A percentile compares a stretch with the other conserved stretches of the same genome.
These are phyloP conservation scores for Agapanthus africanus DNA, from an alignment of 106 monocot species.

Conservation along the genomic window DNA sequence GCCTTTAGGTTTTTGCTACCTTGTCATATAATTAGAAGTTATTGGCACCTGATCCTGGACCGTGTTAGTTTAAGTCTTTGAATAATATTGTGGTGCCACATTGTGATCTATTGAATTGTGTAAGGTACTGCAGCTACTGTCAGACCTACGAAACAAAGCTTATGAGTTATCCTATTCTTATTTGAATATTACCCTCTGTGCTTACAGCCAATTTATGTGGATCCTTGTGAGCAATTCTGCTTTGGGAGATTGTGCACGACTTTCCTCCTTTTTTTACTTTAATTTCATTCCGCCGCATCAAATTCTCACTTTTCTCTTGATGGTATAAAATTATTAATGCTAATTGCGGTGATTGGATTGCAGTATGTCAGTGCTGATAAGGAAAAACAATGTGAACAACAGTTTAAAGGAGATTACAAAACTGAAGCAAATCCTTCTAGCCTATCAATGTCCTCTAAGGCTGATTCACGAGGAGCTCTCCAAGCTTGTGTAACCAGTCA, in stretches of 20 bases:
- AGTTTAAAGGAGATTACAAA: not conserved
- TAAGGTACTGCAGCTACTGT: too few species aligned
- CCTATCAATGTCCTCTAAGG: constrained; percentile 5
- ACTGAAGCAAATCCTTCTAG: constrained; percentile 11
- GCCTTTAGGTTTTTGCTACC: too few species aligned
- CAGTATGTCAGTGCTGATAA: constrained; percentile 54
- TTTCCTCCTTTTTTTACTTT: not conserved
- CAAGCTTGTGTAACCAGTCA: too few species aligned
- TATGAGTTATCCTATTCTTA: too few species aligned
- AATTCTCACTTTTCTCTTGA: not conserved
- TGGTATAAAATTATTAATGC: too few species aligned
- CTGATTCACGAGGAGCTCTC: not conserved
- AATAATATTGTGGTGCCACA: not conserved
- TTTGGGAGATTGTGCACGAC: not conserved
- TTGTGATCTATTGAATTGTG: too few species aligned
- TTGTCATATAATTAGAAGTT: too few species aligned
- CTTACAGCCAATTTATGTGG: not conserved
- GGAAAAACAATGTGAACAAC: constrained; percentile 9
- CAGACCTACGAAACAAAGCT: too few species aligned
- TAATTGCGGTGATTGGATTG: constrained; percentile 1
- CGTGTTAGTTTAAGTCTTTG: not conserved
- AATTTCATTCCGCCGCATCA: not conserved
- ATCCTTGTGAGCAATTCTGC: too few species aligned
- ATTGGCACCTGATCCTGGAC: too few species aligned
- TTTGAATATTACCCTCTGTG: not conserved